phyloP scores from a whole-genome alignment of 768 basidiomycete genomes.

The Galerina sulciceps region DNA sequence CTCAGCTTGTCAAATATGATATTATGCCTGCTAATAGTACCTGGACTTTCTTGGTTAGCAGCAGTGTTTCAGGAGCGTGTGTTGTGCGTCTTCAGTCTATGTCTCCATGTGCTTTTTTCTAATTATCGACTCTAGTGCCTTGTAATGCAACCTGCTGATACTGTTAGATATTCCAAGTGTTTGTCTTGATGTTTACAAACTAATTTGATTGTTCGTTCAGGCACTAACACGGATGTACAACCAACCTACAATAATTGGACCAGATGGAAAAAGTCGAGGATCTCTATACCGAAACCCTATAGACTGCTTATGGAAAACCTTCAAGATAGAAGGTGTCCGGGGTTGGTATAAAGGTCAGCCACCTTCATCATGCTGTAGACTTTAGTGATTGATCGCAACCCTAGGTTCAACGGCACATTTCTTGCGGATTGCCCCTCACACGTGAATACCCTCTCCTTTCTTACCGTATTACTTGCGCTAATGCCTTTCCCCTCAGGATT shows the following conservation, averaged over 20 bases:
- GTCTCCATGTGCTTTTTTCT: not conserved
- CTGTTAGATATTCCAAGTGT: conserved; percentile 39
- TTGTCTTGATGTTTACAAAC: conserved; percentile 1
- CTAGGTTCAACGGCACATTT: conserved; percentile 93
- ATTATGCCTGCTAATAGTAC: conserved; percentile 77
- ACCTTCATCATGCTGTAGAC: not conserved
- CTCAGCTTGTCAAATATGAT: conserved; percentile 67
- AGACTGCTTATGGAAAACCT: conserved; percentile 97
- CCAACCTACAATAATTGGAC: conserved; percentile 77
- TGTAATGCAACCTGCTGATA: conserved; percentile 95
- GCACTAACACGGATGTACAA: conserved; percentile 96
- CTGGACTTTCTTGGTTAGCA: conserved; percentile 88
- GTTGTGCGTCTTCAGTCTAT: conserved; percentile 62
- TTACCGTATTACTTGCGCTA: not conserved
- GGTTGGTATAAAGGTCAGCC: conserved; percentile 93
- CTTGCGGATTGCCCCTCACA: conserved; percentile 89
- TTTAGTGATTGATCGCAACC: not conserved
- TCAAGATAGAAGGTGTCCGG: conserved; percentile 83
- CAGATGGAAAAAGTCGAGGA: conserved; percentile 75
- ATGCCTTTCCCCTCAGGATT: conserved; percentile 52
- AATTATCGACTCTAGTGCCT: conserved; percentile 48
- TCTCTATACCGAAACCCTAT: conserved; percentile 89
- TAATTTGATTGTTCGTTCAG: conserved; percentile 35
- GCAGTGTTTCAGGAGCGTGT: conserved; percentile 87
- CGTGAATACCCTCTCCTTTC: conserved; percentile 48